Base-by-base conservation (phyloP, 1,139 yeast genomes). In the Spathaspora jeffriesii region DNA sequence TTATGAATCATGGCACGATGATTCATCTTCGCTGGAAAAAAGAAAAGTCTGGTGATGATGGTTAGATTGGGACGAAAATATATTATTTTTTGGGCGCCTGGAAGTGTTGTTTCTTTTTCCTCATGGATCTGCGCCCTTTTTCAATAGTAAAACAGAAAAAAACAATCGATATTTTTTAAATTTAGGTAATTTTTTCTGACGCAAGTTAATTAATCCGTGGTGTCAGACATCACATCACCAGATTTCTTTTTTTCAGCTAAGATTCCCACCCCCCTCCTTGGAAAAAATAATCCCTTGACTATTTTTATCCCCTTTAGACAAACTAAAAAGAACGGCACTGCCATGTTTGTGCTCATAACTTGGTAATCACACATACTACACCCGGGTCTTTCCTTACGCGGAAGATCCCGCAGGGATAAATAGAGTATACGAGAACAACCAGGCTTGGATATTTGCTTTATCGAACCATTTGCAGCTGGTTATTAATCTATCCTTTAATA, bases 21-120 rank as follows among this genome's bases (percentile, higher is more conserved):
- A 34, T 34, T 34, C 38, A 34, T 34, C 3, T 34, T 18, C 11
- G n/a, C 23, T 21, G 14, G 14, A 15, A 32, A 32, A 34, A 34
- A 34, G 38, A 34, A 34, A 34, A 34, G 38, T 34, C 38, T 34
- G 38, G 38, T 34, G 38, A 34, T 34, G 38, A 34, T 34, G 38
- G 20, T 17, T 15, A 34, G 13, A 17, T 10, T 18, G 7, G 21
- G 15, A 13, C 17, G 17, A 17, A 17, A 15, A 32, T 15, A 17
- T 18, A 15, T 34, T 34, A 15, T 34, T 34, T 18, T 18, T 34
- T 30, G 15, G 17, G 32, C 17, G 34, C 18, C 11, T 11, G 17
- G 21, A n/a, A 34, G 18, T 18, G 23, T 4, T 17, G 21, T 34
- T 34, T 18, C 38, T 34, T 34, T 34, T 34, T 13, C 13, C 20